Evolutionary conservation across 2,329 filamentous ascomycete species (phyloP), one percentile per base, ranked within the genome.

Genomic region (Epichloe festucae): DNA sequence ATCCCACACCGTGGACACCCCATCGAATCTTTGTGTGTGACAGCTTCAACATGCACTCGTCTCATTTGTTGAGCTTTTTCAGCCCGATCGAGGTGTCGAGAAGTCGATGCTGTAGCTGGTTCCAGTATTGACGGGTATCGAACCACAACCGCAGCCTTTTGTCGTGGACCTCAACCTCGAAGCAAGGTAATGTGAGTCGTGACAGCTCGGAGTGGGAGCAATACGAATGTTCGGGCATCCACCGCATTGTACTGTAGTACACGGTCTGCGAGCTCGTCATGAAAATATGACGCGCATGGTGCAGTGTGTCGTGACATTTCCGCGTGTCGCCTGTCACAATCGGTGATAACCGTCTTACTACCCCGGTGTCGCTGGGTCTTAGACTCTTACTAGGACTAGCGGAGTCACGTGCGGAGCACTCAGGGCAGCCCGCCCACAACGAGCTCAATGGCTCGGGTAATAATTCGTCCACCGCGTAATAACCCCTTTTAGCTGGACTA

Each of bases 221-320:
- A 46, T 48, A 46, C 40, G 51, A 46, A 31, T 39, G 40, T 39
- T 35, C 19, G 34, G 15, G 14, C 21, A 45, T 36, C 11, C 14
- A 27, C 42, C 17, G 23, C 41, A 19, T 19, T 10, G 39, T 23
- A 19, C 17, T 27, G 46, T 39, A 40, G 46, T 27, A 45, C 42
- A 46, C 27, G 46, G 47, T 36, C 42, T 39, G 47, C 35, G 21
- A 49, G 27, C 40, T 49, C 46, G 39, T 49, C 47, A 43, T 23
- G 39, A 19, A n/a, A 42, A 42, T 46, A 46, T 52, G 51, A 49
- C 51, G 47, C 47, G 47, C 47, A 52, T 49, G 42, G 42, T 49
- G 42, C 35, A 49, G 36, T 21, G 38, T 49, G 50, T 49, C 34
- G 43, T 48, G 49, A 21, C 23, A 39, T 43, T 12, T 36, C 17